Percentiles rank a stretch among this genome's conserved stretches.
Evolutionary conservation across 345 rosid species (phyloP).

Genomic region (Salix dunnii): DNA sequence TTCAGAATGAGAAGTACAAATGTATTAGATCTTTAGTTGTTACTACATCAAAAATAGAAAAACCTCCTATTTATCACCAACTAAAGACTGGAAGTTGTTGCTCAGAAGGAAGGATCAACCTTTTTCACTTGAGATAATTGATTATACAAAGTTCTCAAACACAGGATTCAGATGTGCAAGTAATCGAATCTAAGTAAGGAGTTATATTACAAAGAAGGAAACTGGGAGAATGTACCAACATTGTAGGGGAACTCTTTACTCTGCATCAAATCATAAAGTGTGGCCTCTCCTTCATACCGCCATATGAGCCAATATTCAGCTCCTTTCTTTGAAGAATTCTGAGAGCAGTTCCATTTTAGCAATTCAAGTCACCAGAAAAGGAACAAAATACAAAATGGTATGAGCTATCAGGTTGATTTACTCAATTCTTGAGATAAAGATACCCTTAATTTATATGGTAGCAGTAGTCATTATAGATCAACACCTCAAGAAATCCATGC

Average conservation of each 20-base stretch:
- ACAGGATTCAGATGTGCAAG: not conserved
- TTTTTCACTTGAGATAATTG: not conserved
- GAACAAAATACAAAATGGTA: not conserved
- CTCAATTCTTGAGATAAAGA: slow-evolving; percentile 21
- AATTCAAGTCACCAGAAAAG: slow-evolving; percentile 14
- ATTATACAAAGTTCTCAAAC: not conserved
- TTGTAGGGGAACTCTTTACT: slow-evolving; percentile 92
- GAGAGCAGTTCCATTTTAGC: slow-evolving; percentile 23
- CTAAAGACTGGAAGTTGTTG: not conserved
- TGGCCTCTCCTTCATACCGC: slow-evolving; percentile 81
- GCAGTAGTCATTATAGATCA: slow-evolving; percentile 31
- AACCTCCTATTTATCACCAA: not conserved
- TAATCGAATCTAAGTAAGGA: not conserved
- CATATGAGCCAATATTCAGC: slow-evolving; percentile 88
- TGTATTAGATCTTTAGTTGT: not conserved
- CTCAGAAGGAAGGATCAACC: not conserved
- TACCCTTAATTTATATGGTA: slow-evolving; percentile 32
- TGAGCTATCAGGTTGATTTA: not conserved
- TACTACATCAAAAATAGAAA: not conserved
- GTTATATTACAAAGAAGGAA: not conserved
- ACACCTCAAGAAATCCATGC: slow-evolving; percentile 88
- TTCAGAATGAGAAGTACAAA: not conserved
- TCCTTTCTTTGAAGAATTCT: slow-evolving; percentile 79
- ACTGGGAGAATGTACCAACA: slow-evolving; percentile 48
- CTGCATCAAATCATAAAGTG: slow-evolving; percentile 74